Conservation (phyloP, 140 eudicot species). For the Cichorium intybus region DNA sequence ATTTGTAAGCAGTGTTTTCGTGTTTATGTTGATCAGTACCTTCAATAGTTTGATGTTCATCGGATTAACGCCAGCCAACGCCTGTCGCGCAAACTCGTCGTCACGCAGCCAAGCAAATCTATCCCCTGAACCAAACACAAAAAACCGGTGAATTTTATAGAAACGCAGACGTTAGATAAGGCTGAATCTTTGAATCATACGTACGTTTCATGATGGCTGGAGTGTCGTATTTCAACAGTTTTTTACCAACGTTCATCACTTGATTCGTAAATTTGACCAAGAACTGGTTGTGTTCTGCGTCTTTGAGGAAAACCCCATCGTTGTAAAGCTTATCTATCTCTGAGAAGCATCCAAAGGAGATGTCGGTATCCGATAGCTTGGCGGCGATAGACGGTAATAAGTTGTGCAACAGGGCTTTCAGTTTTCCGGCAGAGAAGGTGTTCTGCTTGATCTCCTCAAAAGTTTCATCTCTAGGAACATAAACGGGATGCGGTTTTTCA, state of each 20-base stretch:
- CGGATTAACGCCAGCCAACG: constrained; percentile 79
- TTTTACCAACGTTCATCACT: constrained; percentile 41
- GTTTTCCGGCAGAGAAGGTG: constrained; percentile 61
- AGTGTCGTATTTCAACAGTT: constrained; percentile 54
- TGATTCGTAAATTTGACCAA: constrained; percentile 30
- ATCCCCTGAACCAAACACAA: constrained; percentile 47
- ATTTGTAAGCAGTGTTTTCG: background rate
- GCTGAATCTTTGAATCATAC: background rate
- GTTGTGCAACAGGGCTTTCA: constrained; percentile 66
- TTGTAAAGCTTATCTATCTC: constrained; percentile 76
- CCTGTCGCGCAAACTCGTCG: constrained; percentile 78
- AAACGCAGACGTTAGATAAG: background rate
- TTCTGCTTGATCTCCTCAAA: constrained; percentile 70
- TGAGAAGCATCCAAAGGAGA: constrained; percentile 64
- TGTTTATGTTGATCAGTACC: constrained; percentile 31
- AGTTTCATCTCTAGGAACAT: constrained; percentile 77
- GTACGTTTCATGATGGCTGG: constrained; percentile 63
- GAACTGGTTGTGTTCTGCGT: constrained; percentile 26
- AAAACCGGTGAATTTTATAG: background rate
- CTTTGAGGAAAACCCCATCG: constrained; percentile 46
- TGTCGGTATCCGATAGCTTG: constrained; percentile 50
- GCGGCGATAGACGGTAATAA: constrained; percentile 59
- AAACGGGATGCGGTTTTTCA: constrained; percentile 67
- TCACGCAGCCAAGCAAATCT: constrained; percentile 79
- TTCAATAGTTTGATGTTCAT: constrained; percentile 59